Evolutionary conservation across 805 yeast genomes (phyloP).

Genomic region (Metschnikowia cerradonensis): DNA sequence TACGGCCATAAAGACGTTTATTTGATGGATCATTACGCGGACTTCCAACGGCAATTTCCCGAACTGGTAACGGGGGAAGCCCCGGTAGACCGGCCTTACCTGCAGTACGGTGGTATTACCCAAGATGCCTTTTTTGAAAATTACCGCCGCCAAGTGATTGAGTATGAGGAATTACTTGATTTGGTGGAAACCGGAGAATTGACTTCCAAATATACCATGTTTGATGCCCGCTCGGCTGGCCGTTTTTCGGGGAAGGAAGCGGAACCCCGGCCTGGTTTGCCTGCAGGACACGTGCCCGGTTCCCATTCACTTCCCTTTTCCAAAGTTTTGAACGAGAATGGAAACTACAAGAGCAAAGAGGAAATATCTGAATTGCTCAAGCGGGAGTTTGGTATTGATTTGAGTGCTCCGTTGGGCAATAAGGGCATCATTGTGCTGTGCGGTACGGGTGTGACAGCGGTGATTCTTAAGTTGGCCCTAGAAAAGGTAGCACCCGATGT

Average conservation of each 20-base stretch:
- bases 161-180: conserved; percentile 61
- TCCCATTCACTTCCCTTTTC: conserved; percentile 73
- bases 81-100: conserved; percentile 6
- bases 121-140: conserved; percentile 29
- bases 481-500: conserved; percentile 34
- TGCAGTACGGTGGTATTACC: conserved; percentile 19
- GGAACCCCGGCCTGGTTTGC: conserved; percentile 84
- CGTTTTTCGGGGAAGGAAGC: conserved; percentile 77
- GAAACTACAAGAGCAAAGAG: conserved; percentile 43
- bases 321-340: conserved; percentile 51
- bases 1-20: conserved; percentile 73
- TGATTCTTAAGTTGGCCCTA: conserved; percentile 72
- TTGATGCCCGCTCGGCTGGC: conserved; percentile 78
- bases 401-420: conserved; percentile 37
- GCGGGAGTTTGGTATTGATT: conserved; percentile 28
- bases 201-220: conserved; percentile 45
- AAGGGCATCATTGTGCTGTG: conserved; percentile 78
- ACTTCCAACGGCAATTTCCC: conserved; percentile 45
- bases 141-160: conserved; percentile 47
- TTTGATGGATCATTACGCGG: conserved; percentile 64
- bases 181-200: conserved; percentile 50
- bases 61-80: conserved; percentile 17
- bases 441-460: conserved; percentile 96
- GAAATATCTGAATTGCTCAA: conserved; percentile 47
- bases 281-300: conserved; percentile 88